Evolutionary conservation across 1,284 basidiomycete genomes (phyloP).

Genomic region (Malassezia sp.): DNA sequence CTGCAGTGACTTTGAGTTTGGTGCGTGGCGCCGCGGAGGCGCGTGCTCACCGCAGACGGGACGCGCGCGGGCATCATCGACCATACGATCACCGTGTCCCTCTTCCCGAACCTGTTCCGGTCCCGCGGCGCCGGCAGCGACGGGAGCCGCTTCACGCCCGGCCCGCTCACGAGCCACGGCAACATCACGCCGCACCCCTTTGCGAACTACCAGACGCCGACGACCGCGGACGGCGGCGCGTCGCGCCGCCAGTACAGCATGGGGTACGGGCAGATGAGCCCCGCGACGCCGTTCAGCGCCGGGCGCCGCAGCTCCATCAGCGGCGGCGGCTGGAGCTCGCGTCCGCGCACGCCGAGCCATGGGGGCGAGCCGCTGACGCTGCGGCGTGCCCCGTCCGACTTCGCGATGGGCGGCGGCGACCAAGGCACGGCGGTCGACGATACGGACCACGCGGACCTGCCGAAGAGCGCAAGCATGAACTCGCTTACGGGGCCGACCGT

Average conservation of each 20-base stretch:
- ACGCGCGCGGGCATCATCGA: slow-evolving; percentile 47
- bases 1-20: slow-evolving; percentile 45
- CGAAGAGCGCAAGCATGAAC: neutral
- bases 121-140: neutral
- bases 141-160: neutral
- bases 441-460: slow-evolving; percentile 19
- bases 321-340: slow-evolving; percentile 3
- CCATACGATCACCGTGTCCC: slow-evolving; percentile 42
- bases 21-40: too few relatives aligned
- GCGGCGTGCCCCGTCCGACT: slow-evolving; percentile 12
- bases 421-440: neutral
- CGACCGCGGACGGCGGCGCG: neutral
- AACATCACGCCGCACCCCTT: slow-evolving; percentile 39
- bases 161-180: slow-evolving; percentile 7
- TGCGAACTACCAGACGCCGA: slow-evolving; percentile 22
- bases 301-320: neutral
- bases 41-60: too few relatives aligned
- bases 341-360: neutral
- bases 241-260: neutral
- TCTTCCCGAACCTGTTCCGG: slow-evolving; percentile 39
- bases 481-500: neutral
- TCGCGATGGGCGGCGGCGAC: neutral
- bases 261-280: neutral
- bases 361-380: neutral
- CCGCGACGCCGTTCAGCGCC: neutral